Percentiles rank a stretch among this genome's conserved stretches.
Evolutionary conservation across 2,329 filamentous ascomycete species (phyloP).

Genomic region (Akanthomyces uredinophilus): DNA sequence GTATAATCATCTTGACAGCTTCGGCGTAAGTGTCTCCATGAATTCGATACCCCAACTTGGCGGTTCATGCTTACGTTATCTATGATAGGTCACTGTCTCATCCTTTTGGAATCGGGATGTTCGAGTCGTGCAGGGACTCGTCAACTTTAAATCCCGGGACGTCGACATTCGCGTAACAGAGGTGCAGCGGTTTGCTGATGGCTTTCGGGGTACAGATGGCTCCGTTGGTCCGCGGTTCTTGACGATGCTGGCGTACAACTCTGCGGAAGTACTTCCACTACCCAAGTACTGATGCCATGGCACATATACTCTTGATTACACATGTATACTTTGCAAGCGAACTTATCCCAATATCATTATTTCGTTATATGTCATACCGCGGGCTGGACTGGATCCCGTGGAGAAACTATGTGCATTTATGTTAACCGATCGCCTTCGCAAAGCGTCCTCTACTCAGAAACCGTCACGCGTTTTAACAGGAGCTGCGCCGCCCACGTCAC

Average conservation of each 20-base stretch:
- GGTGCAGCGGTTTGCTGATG: not conserved
- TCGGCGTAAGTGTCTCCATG: not conserved
- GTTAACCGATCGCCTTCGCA: not conserved
- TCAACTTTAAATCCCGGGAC: not conserved
- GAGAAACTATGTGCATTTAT: too few relatives aligned
- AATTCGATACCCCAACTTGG: too few relatives aligned
- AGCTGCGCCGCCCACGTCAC: conserved; percentile 27
- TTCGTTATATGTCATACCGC: too few relatives aligned
- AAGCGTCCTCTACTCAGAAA: conserved; percentile 24
- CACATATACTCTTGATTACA: too few relatives aligned
- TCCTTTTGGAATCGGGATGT: not conserved
- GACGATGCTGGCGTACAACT: not conserved
- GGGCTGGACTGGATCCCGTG: too few relatives aligned
- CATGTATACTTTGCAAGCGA: too few relatives aligned
- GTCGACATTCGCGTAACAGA: not conserved
- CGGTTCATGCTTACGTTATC: too few relatives aligned
- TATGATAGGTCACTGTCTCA: not conserved
- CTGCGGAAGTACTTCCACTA: conserved; percentile 24
- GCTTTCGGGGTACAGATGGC: not conserved
- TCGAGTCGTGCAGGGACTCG: not conserved
- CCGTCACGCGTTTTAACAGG: conserved; percentile 37
- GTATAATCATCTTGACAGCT: not conserved
- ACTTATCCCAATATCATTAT: too few relatives aligned
- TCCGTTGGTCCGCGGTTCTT: not conserved
- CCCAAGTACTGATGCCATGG: conserved; percentile 32